Evolutionary conservation across 805 yeast species (phyloP), one percentile per base, ranked within the genome.

Genomic region (Grigorovia transvaalensis): DNA sequence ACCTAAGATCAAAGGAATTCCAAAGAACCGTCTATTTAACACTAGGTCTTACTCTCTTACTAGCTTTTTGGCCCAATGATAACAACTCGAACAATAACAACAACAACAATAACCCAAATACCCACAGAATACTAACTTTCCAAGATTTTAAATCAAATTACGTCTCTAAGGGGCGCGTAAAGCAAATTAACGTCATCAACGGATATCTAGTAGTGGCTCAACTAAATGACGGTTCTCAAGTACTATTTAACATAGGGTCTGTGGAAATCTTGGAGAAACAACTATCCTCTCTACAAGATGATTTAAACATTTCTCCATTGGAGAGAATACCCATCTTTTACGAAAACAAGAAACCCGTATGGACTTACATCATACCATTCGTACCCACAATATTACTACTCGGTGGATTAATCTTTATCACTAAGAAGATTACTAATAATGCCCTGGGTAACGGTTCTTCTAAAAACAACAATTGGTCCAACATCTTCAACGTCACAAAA

Each of bases 71-170:
- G 35, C 61, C 68, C 4, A 62, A 68, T 12, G 67, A 33, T 29
- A n/a, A 29, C 8, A n/a, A 6, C 29, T 20, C 15, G 7, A 27
- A 64, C 20, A 53, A 56, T 40, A 49, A 56, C 17, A 58, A 63
- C 5, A 46, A 47, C 41, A 33, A 46, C 5, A 50, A 50, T 42
- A 43, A 19, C 27, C 56, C 27, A 2, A 19, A 8, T 8, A 19
- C 59, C 18, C 59, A 65, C 33, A 35, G 13, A 38, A 64, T 64
- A 9, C 61, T 79, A 47, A 76, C 90, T 1, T 84, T 82, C 74
- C 96, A 88, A 70, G 95, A 88, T 62, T 89, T 90, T 74, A 84
- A 85, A 65, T 75, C 83, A n/a, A 79, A 82, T 53, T 83, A 85
- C 57, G 71, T 90, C 33, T 88, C 84, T 56, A 80, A 79, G 57